phyloP scores from a whole-genome alignment of 129 eudicot species.

The Rutidosis leptorrhynchoides region DNA sequence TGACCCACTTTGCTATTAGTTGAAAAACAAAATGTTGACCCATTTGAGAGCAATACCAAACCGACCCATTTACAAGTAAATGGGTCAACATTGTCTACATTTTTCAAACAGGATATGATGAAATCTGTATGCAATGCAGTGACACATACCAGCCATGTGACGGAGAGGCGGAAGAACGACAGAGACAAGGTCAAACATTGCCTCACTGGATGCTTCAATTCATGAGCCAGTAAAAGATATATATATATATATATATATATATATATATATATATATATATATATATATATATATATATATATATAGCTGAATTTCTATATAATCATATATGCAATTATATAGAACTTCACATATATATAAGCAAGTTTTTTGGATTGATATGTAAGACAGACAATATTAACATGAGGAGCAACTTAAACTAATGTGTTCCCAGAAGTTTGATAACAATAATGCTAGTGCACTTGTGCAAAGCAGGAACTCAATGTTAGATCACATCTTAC shows the following conservation, averaged over 20 bases:
- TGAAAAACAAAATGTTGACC: no score
- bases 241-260: background rate
- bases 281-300: no score
- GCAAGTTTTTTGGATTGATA: background rate
- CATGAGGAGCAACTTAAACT: background rate
- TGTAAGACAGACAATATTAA: background rate
- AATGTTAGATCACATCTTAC: background rate
- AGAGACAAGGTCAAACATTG: slow-evolving; percentile 25
- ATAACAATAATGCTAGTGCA: background rate
- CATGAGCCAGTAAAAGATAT: slow-evolving; percentile 23
- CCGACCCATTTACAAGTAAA: no score
- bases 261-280: slow-evolving; percentile 5
- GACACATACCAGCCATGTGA: slow-evolving; percentile 30
- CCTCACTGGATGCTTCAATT: slow-evolving; percentile 61
- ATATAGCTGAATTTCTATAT: slow-evolving; percentile 7
- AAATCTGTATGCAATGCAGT: slow-evolving; percentile 43
- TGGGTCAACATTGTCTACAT: no score
- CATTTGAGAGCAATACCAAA: no score
- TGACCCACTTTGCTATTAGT: no score
- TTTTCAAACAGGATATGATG: background rate
- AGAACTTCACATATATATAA: background rate
- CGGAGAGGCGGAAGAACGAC: slow-evolving; percentile 41
- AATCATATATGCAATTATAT: background rate
- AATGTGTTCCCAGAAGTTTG: background rate
- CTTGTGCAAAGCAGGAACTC: background rate